Evolutionary conservation across 306 rosid species (phyloP), one percentile per base, ranked within the genome.

Genomic region (Quercus rubra): DNA sequence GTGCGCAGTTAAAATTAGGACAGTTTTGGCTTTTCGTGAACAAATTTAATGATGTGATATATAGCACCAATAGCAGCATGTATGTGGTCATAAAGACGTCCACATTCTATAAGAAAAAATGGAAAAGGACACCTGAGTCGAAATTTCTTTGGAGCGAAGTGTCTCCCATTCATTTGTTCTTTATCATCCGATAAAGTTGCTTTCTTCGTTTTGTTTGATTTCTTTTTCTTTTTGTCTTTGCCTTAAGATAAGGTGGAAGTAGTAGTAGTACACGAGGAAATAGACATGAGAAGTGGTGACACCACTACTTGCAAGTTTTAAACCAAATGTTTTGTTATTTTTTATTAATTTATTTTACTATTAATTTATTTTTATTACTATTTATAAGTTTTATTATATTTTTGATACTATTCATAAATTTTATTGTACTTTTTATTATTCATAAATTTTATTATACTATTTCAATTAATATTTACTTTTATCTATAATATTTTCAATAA

Each of bases 401-500:
- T 31, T 31, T 31, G 1, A 0, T 35, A 35, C 2, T 35, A 35
- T 35, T 35, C 0, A 35, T 23, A 1, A 23, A 23, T 23, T 23
- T 23, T 23, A 23, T 23, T 23, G 1, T 23, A 23, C 23, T 23
- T 23, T 23, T 0, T 23, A 23, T 23, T 23, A 23, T 23, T 23
- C 1, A 23, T 23, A 0, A 1, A 23, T 23, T 1, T 23, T 35
- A 6, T 0, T 35, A 0, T 35, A 35, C 8, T 35, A 35, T 35
- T 35, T 35, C 0, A 35, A 35, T 0, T 35, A 35, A 35, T 0
- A 35, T 35, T 35, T 5, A 35, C 0, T 0, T 35, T 35, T 35
- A 35, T 35, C 0, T 5, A 35, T 0, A 35, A 0, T 35, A 35
- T 2, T 35, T 35, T 35, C 2, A 35, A 0, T 0, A 1, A 35